Evolutionary conservation across 768 basidiomycete species (phyloP), one percentile per base, ranked within the genome.

Genomic region (Gautieria morchelliformis): DNA sequence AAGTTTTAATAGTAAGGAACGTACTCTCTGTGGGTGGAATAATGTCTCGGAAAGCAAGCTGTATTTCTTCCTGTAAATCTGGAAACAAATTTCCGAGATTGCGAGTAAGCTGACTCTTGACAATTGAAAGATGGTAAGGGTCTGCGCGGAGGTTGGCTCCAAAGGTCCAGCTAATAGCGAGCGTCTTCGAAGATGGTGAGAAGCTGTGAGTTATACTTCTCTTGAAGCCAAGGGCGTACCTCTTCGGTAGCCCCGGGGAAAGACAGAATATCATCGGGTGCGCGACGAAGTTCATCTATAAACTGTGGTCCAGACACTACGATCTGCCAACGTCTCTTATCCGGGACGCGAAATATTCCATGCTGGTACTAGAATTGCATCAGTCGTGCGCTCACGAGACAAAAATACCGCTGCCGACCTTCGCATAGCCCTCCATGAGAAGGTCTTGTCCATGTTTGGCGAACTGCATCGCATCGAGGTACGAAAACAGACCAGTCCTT

Each of bases 381-480:
- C 27, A 27, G 27, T 2, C 27, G 2, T 27, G 3, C 27, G 27
- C 5, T 27, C 27, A 27, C 5, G 27, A 27, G 27, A 27, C 5
- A n/a, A 27, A 27, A 27, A 5, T 27, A 27, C 5, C 27, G 27
- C 27, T 27, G 27, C 5, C 27, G 27, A 27, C 27, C 27, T 27
- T 27, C 3, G 27, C 27, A 27, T 27, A 27, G 27, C 27, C 27
- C 27, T 71, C 62, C 53, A 64, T 63, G 9, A 74, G 24, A 1
- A 74, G 17, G 4, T 63, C 55, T 1, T 20, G 32, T 9, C 52
- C 64, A 30, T 65, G 60, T 6, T n/a, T 53, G 3, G 61, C 1
- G 51, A 50, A 67, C 20, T 44, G 64, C 10, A 62, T 50, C 8
- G 65, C 63, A 5, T 58, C 62, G 46, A 64, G 57, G 52, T 63